Evolutionary conservation across 2,329 filamentous ascomycete genomes (phyloP), one percentile per base, ranked within the genome.

Genomic region (Spiromastix sp.): DNA sequence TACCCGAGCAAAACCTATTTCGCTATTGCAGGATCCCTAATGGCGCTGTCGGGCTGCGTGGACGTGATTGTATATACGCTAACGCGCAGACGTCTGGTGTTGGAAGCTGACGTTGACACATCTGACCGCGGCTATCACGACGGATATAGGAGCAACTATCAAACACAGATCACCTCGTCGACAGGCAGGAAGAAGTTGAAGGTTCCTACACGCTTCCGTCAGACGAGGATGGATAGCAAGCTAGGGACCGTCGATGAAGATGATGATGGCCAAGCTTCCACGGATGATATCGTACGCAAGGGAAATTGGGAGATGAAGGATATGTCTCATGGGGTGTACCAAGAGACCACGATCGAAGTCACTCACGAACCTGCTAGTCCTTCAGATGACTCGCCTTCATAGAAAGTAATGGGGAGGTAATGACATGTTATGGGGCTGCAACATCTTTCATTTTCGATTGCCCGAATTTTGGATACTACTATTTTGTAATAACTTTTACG

Each of bases 61-160:
- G 71, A 77, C 46, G 69, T 70, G 10, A 48, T 72, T 2, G 59
- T 77, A 1, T 77, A 76, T 55, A 70, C 70, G 0, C 52, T 72
- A 3, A 76, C 72, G 1, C 64, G 72, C 6, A 66, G 67, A 36
- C 67, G 68, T 32, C 61, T 75, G 43, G n/a, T n/a, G n/a, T 61
- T 76, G 28, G 32, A 39, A 26, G 13, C 32, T 13, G 32, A 24
- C 21, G 16, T 27, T n/a, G n/a, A n/a, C n/a, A n/a, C n/a, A n/a
- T n/a, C n/a, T n/a, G n/a, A n/a, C n/a, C n/a, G n/a, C 24, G 24
- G 24, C 12, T 26, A n/a, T n/a, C n/a, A n/a, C n/a, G n/a, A n/a
- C n/a, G n/a, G n/a, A n/a, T n/a, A n/a, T n/a, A n/a, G n/a, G n/a
- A n/a, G n/a, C n/a, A n/a, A n/a, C n/a, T n/a, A n/a, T n/a, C n/a